Base-by-base conservation (phyloP, 2,329 filamentous ascomycete genomes). In the Calycina herbarum region DNA sequence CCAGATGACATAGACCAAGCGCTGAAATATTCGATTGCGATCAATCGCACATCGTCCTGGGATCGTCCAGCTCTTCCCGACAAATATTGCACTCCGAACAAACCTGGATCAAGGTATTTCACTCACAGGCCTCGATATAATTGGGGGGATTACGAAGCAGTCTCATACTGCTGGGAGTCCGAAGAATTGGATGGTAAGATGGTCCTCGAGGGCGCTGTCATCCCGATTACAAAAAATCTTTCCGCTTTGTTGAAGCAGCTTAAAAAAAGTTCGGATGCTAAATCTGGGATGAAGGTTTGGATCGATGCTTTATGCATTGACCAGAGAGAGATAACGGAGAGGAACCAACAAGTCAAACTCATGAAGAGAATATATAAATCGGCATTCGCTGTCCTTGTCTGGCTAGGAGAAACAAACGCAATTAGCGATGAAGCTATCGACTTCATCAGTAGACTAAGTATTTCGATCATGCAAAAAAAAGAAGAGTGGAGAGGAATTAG, bases 271-370 rank as follows among this genome's bases (percentile, higher is more conserved):
- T 35, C 61, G 11, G 61, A 63, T 15, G 35, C 27, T 17, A 24
- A 42, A 3, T 13, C 13, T n/a, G 61, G 61, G 4, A 45, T 64
- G 35, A 64, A 60, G n/a, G 40, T 65, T 4, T 67, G 63, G 65
- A 56, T 63, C 29, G 63, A 65, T 65, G 63, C 63, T 15, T 38
- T 67, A 8, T 65, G 71, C 60, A 71, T 72, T 31, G 65, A 72
- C 56, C 72, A 73, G 42, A 13, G n/a, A n/a, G 51, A 59, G 17
- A 35, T 63, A n/a, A 33, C 42, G 3, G 69, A 73, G 51, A 64
- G 64, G 11, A 68, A 64, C 15, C 51, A 54, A 10, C 71, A 73
- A 57, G 66, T 71, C 27, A 58, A 35, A 27, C 51, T 40, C 20
- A 65, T 65, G 59, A 24, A 56, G 27, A 62, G 7, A 42, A 66